Base-by-base conservation (phyloP, 441 rosid species). In the Kokia cookei region DNA sequence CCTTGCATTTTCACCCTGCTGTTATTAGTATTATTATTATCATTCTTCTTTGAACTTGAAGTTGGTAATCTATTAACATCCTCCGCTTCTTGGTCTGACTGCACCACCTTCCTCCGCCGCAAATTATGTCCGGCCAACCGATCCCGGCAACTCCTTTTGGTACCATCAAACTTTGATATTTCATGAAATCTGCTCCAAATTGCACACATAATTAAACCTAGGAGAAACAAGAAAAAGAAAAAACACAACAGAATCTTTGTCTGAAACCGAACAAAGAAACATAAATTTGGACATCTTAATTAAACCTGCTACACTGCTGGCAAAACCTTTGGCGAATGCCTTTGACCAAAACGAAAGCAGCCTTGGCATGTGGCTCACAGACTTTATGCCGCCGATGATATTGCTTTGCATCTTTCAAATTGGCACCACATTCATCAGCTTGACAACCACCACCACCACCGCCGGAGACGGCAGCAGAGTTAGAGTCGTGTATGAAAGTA, bases 131-230 rank as follows among this genome's bases (percentile, higher is more conserved):
- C 90, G 62, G 92, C 94, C 84, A 90, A 86, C 65, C 92, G 80
- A 47, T 90, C 85, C 82, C 94, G 83, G 78, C 94, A 90, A 69
- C 94, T 90, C 82, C 92, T 79, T 81, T 88, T 90, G 35, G 88
- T 89, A 63, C 87, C 90, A 57, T 90, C 94, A 74, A 90, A 90
- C 80, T 84, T 88, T n/a, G 92, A 79, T 47, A 90, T 88, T 2
- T 82, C 81, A 80, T 90, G 94, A 84, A 90, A 90, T 86, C 94
- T 88, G 78, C 68, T 2, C 19, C 55, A 10, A 15, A 9, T 65
- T 65, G 69, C 37, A 6, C 11, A 65, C 17, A 8, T 4, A 59
- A 26, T 5, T 32, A 37, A n/a, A 32, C 45, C 12, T 42, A 62
- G 65, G 3, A 61, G 65, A 22, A 57, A 22, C 61, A 6, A 5